Conservation (phyloP, 768 basidiomycete genomes). For the Rhodotorula kratochvilovae region DNA sequence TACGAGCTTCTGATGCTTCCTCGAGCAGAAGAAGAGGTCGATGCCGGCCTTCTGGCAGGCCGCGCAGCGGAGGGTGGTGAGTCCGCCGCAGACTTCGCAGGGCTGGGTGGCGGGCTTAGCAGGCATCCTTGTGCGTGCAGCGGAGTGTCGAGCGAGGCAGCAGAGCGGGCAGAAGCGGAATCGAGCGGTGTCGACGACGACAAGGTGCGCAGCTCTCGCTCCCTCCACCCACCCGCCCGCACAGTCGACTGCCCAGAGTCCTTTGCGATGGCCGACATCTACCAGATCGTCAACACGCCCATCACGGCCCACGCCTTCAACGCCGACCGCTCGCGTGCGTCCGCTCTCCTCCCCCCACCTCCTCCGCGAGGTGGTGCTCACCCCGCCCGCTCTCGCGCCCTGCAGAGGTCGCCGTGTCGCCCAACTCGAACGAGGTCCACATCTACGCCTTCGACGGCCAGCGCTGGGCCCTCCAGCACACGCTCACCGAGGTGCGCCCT, state of each 20-base stretch:
- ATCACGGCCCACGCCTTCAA: conserved; percentile 89
- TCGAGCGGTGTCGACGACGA: background rate
- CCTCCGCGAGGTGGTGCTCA: background rate
- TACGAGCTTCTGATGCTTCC: no score
- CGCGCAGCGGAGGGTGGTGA: background rate
- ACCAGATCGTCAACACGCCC: conserved; percentile 52
- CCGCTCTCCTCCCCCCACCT: background rate
- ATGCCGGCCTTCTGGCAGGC: background rate
- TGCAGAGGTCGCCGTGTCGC: conserved; percentile 80
- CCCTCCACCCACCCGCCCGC: background rate
- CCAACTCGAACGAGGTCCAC: conserved; percentile 83
- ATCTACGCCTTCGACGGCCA: conserved; percentile 66
- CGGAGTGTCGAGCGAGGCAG: background rate
- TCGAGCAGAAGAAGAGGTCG: background rate
- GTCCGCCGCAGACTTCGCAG: background rate
- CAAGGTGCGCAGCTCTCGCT: no score
- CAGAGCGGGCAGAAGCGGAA: background rate
- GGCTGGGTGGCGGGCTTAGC: background rate
- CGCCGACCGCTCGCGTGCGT: conserved; percentile 76
- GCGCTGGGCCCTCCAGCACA: conserved; percentile 67
- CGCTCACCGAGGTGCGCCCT: conserved; percentile 70
- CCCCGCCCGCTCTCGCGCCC: background rate
- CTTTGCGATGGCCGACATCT: conserved; percentile 13
- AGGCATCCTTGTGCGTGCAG: background rate
- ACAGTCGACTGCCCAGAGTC: conserved; percentile 24